Base-by-base conservation (phyloP, 2,329 filamentous ascomycete genomes). In the Botryosphaeria agaves region DNA sequence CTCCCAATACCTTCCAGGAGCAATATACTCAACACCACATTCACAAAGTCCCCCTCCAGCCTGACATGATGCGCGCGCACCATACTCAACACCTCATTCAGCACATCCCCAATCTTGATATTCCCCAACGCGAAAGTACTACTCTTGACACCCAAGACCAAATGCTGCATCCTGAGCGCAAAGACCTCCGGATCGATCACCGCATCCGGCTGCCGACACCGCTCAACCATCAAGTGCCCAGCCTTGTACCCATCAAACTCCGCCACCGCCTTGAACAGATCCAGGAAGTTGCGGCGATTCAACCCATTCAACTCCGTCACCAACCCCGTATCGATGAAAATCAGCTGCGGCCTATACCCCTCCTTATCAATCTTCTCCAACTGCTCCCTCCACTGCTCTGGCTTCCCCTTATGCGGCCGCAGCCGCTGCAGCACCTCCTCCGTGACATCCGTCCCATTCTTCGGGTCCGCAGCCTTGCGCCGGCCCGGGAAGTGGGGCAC, bases 221-320 rank as follows among this genome's bases (percentile, higher is more conserved):
- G 75, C 52, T 93, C 82, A 35, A 91, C 87, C 89, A 98, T 98
- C 24, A 98, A 65, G 38, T 91, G 74, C 0, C 89, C 89, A 3
- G 87, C 85, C 48, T 82, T 85, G 59, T 94, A 94, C 7, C 89
- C 89, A 48, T 98, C 84, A 42, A 98, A 98, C 45, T 94, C 87
- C 11, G 89, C 89, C 14, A 98, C 74, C 9, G 89, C 81, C 35
- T 84, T 84, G 71, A 98, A 98, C 3, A 98, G 72, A 43, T 91
- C 89, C 3, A 98, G 63, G 52, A 98, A 98, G 52, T 98, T 98
- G 15, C 59, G 63, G 20, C 89, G 73, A 47, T 98, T 98, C 3
- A 64, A 72, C 5, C 70, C 72, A 47, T 93, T 95, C 14, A 98
- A 69, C 51, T 95, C 81, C 0, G 89, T 98, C 2, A 95, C 87